Percentiles rank a stretch among this genome's conserved stretches.
phyloP scores from a whole-genome alignment of 169 alveolate species.

The Plasmodium yoelii region DNA sequence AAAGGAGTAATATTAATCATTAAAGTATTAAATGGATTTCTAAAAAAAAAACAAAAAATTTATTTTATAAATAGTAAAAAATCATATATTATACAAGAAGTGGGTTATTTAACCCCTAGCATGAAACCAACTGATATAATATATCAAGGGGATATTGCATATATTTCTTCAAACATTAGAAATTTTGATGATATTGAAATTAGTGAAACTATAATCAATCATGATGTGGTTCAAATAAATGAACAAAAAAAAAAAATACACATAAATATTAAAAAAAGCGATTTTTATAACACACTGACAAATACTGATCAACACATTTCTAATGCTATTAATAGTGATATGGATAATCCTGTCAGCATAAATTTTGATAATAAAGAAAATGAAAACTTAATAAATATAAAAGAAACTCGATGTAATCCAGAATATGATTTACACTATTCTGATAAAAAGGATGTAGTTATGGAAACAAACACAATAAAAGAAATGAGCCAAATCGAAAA shows the following conservation, averaged over 20 bases:
- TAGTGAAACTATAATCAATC: slow-evolving; percentile 25
- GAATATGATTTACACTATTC: not conserved
- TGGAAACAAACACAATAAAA: not conserved
- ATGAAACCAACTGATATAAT: slow-evolving; percentile 77
- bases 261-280: not conserved
- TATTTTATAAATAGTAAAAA: slow-evolving; percentile 77
- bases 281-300: not conserved
- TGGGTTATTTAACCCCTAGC: slow-evolving; percentile 84
- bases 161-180: slow-evolving; percentile 57
- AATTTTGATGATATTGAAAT: slow-evolving; percentile 53
- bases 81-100: slow-evolving; percentile 77
- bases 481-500: not conserved
- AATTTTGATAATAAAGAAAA: not conserved
- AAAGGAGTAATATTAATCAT: slow-evolving; percentile 93
- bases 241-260: slow-evolving; percentile 18
- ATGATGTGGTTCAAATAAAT: slow-evolving; percentile 17
- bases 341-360: not conserved
- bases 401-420: not conserved
- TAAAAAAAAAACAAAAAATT: slow-evolving; percentile 80
- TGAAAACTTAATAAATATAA: not conserved
- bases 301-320: not conserved
- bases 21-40: slow-evolving; percentile 83
- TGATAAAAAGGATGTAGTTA: not conserved
- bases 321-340: not conserved
- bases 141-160: slow-evolving; percentile 74